Conservation (phyloP, 345 rosid species). For the Trapa incisa region DNA sequence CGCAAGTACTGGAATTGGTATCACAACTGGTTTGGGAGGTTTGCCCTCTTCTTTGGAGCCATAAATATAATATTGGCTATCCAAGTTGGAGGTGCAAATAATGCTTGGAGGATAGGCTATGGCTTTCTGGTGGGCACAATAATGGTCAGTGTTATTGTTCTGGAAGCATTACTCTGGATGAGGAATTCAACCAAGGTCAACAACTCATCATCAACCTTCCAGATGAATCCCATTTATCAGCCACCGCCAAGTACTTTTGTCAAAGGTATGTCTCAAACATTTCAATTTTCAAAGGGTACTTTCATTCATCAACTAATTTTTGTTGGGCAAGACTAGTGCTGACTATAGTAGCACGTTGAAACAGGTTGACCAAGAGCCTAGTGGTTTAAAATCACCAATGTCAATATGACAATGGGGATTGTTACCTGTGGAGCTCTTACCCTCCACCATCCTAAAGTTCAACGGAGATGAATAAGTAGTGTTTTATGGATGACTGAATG, state of each 20-base stretch:
- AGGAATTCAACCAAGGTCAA: constrained; percentile 23
- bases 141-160: constrained; percentile 36
- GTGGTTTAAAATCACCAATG: background rate
- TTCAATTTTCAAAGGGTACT: background rate
- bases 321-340: background rate
- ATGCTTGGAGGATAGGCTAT: constrained; percentile 63
- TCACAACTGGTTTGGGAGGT: constrained; percentile 75
- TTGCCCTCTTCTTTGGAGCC: constrained; percentile 67
- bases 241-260: constrained; percentile 10
- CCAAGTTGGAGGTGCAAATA: constrained; percentile 40
- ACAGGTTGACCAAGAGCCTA: background rate
- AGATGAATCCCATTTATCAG: constrained; percentile 45
- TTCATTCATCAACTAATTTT: background rate
- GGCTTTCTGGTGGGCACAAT: constrained; percentile 49
- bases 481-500: background rate
- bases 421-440: background rate
- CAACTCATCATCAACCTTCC: constrained; percentile 34
- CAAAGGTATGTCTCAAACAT: constrained; percentile 1
- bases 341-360: background rate
- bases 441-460: background rate
- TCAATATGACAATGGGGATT: background rate
- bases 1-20: constrained; percentile 81
- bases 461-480: background rate
- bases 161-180: constrained; percentile 39
- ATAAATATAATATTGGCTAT: constrained; percentile 63